Evolutionary conservation across 768 basidiomycete genomes (phyloP).

Genomic region (Amanita molliuscula): DNA sequence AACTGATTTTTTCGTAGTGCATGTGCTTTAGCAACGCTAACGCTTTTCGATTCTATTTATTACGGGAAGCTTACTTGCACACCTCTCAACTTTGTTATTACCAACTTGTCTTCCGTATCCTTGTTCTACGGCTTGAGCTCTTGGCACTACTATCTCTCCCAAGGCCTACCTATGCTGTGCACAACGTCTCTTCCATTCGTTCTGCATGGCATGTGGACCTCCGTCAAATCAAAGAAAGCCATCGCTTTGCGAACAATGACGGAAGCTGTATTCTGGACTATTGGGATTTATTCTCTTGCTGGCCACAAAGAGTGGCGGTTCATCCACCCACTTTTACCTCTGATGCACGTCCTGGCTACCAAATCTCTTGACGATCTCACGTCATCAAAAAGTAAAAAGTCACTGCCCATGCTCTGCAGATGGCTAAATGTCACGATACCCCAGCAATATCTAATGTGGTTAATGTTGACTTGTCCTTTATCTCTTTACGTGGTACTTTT

Average conservation of each 20-base stretch:
- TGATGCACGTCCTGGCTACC: constrained; percentile 72
- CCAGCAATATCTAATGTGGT: constrained; percentile 23
- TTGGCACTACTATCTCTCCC: constrained; percentile 85
- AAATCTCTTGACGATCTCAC: constrained; percentile 50
- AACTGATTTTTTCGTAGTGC: constrained; percentile 12
- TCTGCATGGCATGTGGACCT: constrained; percentile 44
- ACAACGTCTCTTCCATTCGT: constrained; percentile 66
- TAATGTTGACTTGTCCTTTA: constrained; percentile 48
- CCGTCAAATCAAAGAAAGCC: constrained; percentile 17
- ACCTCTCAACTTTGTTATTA: constrained; percentile 69
- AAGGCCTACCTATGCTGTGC: constrained; percentile 78
- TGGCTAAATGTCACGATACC: constrained; percentile 22
- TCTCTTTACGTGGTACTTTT: constrained; percentile 62
- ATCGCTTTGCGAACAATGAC: constrained; percentile 33
- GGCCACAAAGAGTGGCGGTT: constrained; percentile 99
- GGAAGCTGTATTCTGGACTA: constrained; percentile 46
- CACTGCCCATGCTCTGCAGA: not conserved
- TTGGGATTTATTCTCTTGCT: constrained; percentile 62
- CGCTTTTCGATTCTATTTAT: constrained; percentile 59
- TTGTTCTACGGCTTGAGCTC: constrained; percentile 84
- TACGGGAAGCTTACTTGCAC: constrained; percentile 62
- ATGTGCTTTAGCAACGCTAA: constrained; percentile 18
- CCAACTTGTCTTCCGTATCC: constrained; percentile 80
- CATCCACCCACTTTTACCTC: constrained; percentile 81
- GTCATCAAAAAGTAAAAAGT: constrained; percentile 5